Evolutionary conservation across 202 grass and related monocot species (phyloP).

Genomic region (Schoenoplectus tabernaemontani): DNA sequence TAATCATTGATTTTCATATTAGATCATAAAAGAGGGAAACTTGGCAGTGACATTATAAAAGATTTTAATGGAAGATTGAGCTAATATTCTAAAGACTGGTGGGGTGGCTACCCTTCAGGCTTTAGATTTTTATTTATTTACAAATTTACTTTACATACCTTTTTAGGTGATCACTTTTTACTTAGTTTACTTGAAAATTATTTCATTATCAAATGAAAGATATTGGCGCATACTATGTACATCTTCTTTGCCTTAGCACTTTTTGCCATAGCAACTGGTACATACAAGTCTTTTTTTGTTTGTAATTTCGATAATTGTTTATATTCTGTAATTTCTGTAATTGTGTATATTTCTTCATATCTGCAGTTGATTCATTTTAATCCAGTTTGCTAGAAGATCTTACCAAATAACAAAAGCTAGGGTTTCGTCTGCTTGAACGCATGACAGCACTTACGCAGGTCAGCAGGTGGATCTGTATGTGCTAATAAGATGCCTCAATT

Average conservation of each 20-base stretch:
- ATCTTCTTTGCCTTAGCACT: conserved; percentile 70
- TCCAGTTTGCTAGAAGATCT: too few relatives aligned
- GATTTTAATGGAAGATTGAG: conserved; percentile 61
- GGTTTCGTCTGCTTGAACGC: too few relatives aligned
- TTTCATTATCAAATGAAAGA: conserved; percentile 33
- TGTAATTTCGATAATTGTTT: too few relatives aligned
- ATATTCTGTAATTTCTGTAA: neutral
- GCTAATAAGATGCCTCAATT: too few relatives aligned
- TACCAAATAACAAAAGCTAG: too few relatives aligned
- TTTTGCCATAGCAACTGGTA: conserved; percentile 67
- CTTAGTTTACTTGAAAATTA: conserved; percentile 14
- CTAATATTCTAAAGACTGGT: conserved; percentile 75
- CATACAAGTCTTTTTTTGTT: neutral
- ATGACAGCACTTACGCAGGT: too few relatives aligned
- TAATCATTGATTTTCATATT: neutral
- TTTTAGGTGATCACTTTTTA: neutral
- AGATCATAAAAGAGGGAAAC: neutral
- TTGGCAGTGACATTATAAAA: conserved; percentile 35
- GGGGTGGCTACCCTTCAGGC: conserved; percentile 32
- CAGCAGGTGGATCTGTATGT: too few relatives aligned
- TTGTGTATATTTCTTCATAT: too few relatives aligned
- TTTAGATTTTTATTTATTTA: conserved; percentile 35
- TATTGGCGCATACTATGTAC: conserved; percentile 51
- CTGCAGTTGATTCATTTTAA: too few relatives aligned
- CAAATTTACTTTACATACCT: neutral